phyloP scores from a whole-genome alignment of 441 rosid genomes.

The Gossypium davidsonii region DNA sequence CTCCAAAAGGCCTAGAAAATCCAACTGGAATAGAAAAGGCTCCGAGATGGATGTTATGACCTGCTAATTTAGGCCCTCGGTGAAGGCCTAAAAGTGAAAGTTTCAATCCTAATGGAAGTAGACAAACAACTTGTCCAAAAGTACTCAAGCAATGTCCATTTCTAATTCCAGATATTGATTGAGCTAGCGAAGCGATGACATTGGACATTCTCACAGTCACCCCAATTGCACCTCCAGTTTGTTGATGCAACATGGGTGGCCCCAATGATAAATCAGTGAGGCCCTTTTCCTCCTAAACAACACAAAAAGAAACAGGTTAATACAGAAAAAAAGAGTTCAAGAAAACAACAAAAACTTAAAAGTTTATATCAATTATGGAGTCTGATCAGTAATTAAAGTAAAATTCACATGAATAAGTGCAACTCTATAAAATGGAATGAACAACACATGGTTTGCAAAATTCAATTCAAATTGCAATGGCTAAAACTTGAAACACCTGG shows the following conservation, averaged over 20 bases:
- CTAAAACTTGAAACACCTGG: neutral
- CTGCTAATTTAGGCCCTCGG: slow-evolving; percentile 30
- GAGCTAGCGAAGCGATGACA: slow-evolving; percentile 52
- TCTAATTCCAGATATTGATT: slow-evolving; percentile 43
- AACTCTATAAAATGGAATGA: neutral
- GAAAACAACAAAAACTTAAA: neutral
- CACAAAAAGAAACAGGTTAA: neutral
- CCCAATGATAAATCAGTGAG: slow-evolving; percentile 52
- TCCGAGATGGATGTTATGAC: slow-evolving; percentile 28
- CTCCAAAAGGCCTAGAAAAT: slow-evolving; percentile 25
- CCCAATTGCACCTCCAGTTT: slow-evolving; percentile 57
- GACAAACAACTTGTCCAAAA: slow-evolving; percentile 60
- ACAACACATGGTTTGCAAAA: neutral
- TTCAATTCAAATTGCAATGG: neutral
- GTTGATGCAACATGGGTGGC: slow-evolving; percentile 62
- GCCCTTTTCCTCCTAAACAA: slow-evolving; percentile 47
- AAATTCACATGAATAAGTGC: neutral
- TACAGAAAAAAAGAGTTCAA: neutral
- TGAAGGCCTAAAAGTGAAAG: slow-evolving; percentile 63
- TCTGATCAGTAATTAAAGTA: neutral
- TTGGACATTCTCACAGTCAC: slow-evolving; percentile 51
- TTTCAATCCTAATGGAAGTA: slow-evolving; percentile 44
- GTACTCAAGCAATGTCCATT: slow-evolving; percentile 43
- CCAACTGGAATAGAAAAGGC: slow-evolving; percentile 49
- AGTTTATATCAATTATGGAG: neutral